Percentiles rank a stretch among this genome's conserved stretches.
Conservation (phyloP, 306 rosid genomes). For the Abrus pulchellus region DNA sequence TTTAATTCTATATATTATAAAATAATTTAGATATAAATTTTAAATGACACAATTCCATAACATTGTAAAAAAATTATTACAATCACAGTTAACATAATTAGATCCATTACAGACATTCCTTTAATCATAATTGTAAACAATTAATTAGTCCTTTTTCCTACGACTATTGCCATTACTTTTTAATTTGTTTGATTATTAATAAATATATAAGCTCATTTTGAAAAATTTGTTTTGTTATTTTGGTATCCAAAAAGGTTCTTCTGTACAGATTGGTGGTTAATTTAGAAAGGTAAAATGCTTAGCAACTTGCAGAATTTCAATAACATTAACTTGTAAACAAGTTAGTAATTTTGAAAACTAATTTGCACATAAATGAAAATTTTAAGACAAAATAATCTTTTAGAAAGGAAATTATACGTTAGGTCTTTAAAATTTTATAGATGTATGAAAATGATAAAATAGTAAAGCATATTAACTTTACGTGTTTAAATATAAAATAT, state of each 20-base stretch:
- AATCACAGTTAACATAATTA: too few species aligned
- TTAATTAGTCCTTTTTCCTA: neutral
- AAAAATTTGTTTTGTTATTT: neutral
- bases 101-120: too few species aligned
- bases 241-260: neutral
- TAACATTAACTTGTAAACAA: neutral
- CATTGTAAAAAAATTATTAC: too few species aligned
- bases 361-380: neutral
- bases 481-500: neutral
- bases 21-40: too few species aligned
- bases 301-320: neutral
- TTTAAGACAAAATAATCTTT: neutral
- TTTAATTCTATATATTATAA: too few species aligned
- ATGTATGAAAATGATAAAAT: neutral
- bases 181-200: too few species aligned
- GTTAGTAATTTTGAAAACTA: neutral
- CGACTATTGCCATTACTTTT: too few species aligned
- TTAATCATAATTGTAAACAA: neutral
- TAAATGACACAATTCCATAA: too few species aligned
- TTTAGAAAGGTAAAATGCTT: neutral
- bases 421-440: neutral
- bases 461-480: neutral
- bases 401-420: neutral
- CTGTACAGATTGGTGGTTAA: neutral
- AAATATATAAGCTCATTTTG: too few species aligned